Evolutionary conservation across 768 basidiomycete genomes (phyloP), one percentile per base, ranked within the genome.

Genomic region (Russula sp.): DNA sequence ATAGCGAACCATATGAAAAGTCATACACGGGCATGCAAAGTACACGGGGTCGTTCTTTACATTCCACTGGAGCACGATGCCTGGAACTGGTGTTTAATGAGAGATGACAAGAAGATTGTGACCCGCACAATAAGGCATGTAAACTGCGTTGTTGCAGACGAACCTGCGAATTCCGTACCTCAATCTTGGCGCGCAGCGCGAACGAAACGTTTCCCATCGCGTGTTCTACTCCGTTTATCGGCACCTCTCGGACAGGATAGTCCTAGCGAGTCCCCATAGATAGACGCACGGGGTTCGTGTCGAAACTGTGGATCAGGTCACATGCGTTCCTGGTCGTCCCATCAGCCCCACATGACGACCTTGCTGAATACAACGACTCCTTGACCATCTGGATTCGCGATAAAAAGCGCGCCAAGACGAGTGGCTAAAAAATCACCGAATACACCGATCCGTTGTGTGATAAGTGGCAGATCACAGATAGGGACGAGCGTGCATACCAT

Each of bases 341-440:
- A 56, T 67, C 59, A 70, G 2, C 65, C 69, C 68, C 68, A 70
- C 50, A 70, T 60, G 46, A 65, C 64, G 60, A 70, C 64, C 44
- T 69, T 70, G 46, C 62, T 69, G 46, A 70, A 66, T 30, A 66
- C 65, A n/a, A 70, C 30, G 9, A 34, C 65, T 34, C 65, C 68
- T 36, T 26, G 57, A 3, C 61, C 67, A 36, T 69, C 55, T 24
- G 64, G 51, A 36, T 69, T 69, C 32, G 69, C 62, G 40, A 70
- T 63, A 42, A 70, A 70, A 8, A 70, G 62, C 8, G 69, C 65
- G n/a, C 69, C 69, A 20, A 66, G 44, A 18, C 65, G 65, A 30
- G 54, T 62, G 38, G 68, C 68, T 69, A 40, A 53, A 22, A 44
- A 57, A 56, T 20, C 14, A 44, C 11, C 28, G 46, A 61, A 50